Evolutionary conservation across 1,284 basidiomycete species (phyloP).

Genomic region (Cystobasidium sp.): DNA sequence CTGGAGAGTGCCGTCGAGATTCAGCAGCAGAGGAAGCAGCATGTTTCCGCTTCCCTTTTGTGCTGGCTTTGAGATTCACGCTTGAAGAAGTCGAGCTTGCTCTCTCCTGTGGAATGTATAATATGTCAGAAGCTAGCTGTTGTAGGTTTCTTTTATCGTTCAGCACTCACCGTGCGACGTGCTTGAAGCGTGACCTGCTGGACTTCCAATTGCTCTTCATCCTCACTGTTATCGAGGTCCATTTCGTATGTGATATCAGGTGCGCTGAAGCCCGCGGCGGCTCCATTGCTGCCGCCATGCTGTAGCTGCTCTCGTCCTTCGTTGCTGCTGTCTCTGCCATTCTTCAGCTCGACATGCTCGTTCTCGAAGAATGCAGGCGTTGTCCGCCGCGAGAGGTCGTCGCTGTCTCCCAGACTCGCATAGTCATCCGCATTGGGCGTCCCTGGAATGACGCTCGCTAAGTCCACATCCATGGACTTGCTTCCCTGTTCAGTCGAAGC

Average conservation of each 20-base stretch:
- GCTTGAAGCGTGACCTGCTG: slow-evolving; percentile 12
- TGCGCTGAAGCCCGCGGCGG: background rate
- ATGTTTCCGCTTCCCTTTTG: slow-evolving; percentile 32
- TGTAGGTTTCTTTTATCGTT: background rate
- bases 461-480: slow-evolving; percentile 33
- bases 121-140: background rate
- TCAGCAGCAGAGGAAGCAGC: slow-evolving; percentile 2
- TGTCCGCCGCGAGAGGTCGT: slow-evolving; percentile 16
- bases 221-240: slow-evolving; percentile 26
- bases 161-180: slow-evolving; percentile 21
- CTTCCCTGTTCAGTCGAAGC: background rate
- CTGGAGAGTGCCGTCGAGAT: slow-evolving; percentile 21
- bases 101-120: slow-evolving; percentile 15
- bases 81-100: slow-evolving; percentile 30
- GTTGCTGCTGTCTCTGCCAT: background rate
- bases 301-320: background rate
- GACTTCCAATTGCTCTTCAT: background rate
- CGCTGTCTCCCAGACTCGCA: slow-evolving; percentile 20
- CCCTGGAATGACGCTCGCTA: slow-evolving; percentile 20
- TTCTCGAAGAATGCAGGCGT: slow-evolving; percentile 23
- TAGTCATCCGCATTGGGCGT: slow-evolving; percentile 35
- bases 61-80: slow-evolving; percentile 24
- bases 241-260: slow-evolving; percentile 1
- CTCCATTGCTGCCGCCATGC: background rate
- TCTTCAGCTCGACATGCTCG: slow-evolving; percentile 7